Percentiles rank a stretch among this genome's conserved stretches.
These are phyloP conservation scores for Suhomyces wounanorum DNA, from an alignment of 1,139 yeast genomes.

Conservation along the genomic window DNA sequence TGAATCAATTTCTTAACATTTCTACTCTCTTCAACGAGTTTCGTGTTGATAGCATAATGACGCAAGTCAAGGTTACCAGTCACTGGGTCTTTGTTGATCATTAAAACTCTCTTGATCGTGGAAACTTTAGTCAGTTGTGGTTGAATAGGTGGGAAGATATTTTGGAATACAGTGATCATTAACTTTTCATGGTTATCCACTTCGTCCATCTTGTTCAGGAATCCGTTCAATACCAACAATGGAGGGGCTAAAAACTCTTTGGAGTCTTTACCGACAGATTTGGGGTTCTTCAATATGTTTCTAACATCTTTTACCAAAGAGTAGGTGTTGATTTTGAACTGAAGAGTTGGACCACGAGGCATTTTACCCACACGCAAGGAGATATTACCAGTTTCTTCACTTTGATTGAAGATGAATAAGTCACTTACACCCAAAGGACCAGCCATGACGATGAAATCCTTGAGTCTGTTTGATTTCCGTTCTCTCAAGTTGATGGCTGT, in stretches of 20 bases:
- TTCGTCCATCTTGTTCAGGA: slow-evolving; percentile 54
- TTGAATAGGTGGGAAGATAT: slow-evolving; percentile 91
- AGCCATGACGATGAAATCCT: slow-evolving; percentile 93
- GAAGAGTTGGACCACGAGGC: slow-evolving; percentile 93
- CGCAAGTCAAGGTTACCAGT: slow-evolving; percentile 79
- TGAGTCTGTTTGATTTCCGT: slow-evolving; percentile 80
- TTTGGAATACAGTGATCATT: slow-evolving; percentile 87
- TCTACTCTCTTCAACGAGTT: slow-evolving; percentile 79
- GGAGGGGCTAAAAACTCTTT: slow-evolving; percentile 79
- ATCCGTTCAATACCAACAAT: slow-evolving; percentile 86
- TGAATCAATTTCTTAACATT: slow-evolving; percentile 76
- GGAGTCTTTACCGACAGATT: slow-evolving; percentile 62
- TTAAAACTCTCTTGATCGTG: slow-evolving; percentile 78
- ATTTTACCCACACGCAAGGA: slow-evolving; percentile 81
- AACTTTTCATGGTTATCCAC: slow-evolving; percentile 73
- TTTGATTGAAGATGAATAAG: slow-evolving; percentile 81
- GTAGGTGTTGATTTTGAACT: slow-evolving; percentile 75
- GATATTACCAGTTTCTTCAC: slow-evolving; percentile 74
- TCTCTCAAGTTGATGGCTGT: slow-evolving; percentile 89
- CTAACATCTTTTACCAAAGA: slow-evolving; percentile 84
- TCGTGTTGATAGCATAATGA: slow-evolving; percentile 89
- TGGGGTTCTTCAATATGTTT: slow-evolving; percentile 67
- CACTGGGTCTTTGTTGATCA: slow-evolving; percentile 72
- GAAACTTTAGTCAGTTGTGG: slow-evolving; percentile 76
- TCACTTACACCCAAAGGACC: slow-evolving; percentile 96